Evolutionary conservation across 257 asterid genomes (phyloP), one percentile per base, ranked within the genome.

Genomic region (Solanum dulcamara): DNA sequence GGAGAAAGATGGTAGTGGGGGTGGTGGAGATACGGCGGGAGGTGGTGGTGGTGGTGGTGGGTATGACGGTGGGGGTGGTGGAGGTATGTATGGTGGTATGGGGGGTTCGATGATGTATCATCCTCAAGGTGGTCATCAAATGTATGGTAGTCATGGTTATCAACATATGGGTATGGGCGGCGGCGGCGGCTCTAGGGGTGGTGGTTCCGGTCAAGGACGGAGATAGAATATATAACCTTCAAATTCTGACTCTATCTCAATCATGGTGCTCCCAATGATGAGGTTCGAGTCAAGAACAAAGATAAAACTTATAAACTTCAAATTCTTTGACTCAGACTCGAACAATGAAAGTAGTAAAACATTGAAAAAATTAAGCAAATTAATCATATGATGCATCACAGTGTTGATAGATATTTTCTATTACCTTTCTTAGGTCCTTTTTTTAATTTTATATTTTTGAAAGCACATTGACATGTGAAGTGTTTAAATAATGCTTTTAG

Each of bases 91-190:
- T 75, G 81, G 81, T 38, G 81, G 60, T 42, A 75, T 75, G 60
- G 37, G 38, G 3, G 59, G 82, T 44, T 28, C 38, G 0, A 44
- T 75, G 82, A 44, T 75, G 40, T 75, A 75, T 75, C 81, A 74
- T 40, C 55, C 81, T 40, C 81, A 74, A 74, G 82, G 80, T 70
- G 80, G 82, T 75, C 82, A 75, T 75, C 82, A 75, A 18, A 75
- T 44, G 82, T 75, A 75, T 75, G 40, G 82, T 75, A 44, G 26
- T 75, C 82, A 75, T 44, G 82, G 82, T 40, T 75, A 75, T 75
- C 57, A 75, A 44, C 59, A 42, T 44, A 75, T 75, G 59, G 15
- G 59, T 44, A 46, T 26, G 60, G 81, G 81, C 0, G 81, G 81
- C 0, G 37, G 50, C 0, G 5, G 53, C 0, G 53, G 55, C 0